Percentiles rank a stretch among this genome's conserved stretches.
These are phyloP conservation scores for Candida tallmaniae DNA, from an alignment of 805 yeast genomes.

Conservation along the genomic window DNA sequence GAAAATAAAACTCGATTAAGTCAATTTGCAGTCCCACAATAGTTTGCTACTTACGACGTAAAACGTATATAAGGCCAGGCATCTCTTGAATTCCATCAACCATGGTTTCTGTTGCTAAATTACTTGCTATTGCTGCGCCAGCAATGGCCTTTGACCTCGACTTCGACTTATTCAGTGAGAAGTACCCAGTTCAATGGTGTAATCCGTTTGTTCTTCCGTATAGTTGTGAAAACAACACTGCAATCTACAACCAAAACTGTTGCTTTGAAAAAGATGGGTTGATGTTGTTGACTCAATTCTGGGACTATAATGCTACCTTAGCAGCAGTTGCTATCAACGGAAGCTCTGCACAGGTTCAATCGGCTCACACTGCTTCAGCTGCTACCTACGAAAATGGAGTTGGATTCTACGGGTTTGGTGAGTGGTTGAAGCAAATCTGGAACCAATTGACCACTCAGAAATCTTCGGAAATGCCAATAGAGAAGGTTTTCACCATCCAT, in stretches of 20 bases:
- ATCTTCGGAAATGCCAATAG: slow-evolving; percentile 21
- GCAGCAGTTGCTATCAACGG: slow-evolving; percentile 5
- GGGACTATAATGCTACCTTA: slow-evolving; percentile 69
- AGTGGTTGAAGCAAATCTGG: slow-evolving; percentile 1
- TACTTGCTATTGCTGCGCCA: slow-evolving; percentile 2
- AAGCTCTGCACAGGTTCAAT: not conserved
- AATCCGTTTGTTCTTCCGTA: slow-evolving; percentile 5
- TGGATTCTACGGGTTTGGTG: slow-evolving; percentile 7
- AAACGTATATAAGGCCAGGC: too few relatives aligned
- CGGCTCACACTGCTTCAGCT: not conserved
- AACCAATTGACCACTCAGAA: slow-evolving; percentile 4
- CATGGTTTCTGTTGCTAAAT: slow-evolving; percentile 4
- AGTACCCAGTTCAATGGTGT: slow-evolving; percentile 6
- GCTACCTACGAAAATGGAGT: slow-evolving; percentile 1
- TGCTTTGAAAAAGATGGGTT: slow-evolving; percentile 88
- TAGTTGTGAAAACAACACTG: slow-evolving; percentile 30
- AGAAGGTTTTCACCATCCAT: slow-evolving; percentile 36
- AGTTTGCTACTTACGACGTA: too few relatives aligned
- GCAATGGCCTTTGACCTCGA: slow-evolving; percentile 1
- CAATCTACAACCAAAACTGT: slow-evolving; percentile 44
- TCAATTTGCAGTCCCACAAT: too few relatives aligned
- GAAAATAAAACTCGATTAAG: too few relatives aligned
- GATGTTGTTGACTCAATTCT: slow-evolving; percentile 80
- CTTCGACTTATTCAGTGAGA: slow-evolving; percentile 1
- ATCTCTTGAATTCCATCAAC: too few relatives aligned